These are phyloP conservation scores for Ambrosia hybrid DNA, from an alignment of 140 eudicot species.

Conservation along the genomic window DNA sequence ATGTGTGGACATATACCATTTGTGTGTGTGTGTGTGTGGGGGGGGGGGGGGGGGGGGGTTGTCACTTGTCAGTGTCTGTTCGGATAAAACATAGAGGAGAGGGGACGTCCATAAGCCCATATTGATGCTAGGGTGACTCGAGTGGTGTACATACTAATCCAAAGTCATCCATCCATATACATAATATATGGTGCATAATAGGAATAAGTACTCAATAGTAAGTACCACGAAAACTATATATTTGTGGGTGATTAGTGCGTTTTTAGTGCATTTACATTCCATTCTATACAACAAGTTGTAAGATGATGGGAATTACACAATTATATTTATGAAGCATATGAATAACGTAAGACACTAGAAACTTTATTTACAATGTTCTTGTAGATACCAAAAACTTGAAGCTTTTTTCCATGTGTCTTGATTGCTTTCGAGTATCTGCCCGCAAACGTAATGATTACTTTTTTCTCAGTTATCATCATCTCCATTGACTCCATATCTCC, in stretches of 20 bases:
- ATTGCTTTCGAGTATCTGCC: conserved; percentile 20
- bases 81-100: too few relatives aligned
- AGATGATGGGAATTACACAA: background rate
- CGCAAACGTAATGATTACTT: conserved; percentile 28
- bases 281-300: background rate
- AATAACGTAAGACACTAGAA: conserved; percentile 22
- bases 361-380: conserved; percentile 29
- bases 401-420: conserved; percentile 9
- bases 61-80: too few relatives aligned
- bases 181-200: background rate
- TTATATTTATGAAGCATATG: conserved; percentile 17
- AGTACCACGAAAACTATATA: background rate
- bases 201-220: background rate
- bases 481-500: conserved; percentile 45
- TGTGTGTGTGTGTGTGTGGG: too few relatives aligned
- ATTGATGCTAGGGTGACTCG: too few relatives aligned
- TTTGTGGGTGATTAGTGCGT: background rate
- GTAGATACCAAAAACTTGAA: conserved; percentile 13
- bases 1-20: too few relatives aligned
- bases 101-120: too few relatives aligned
- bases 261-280: background rate
- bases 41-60: too few relatives aligned
- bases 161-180: background rate
- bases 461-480: conserved; percentile 42
- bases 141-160: background rate